These are phyloP conservation scores for Arabidopsis arenosa DNA, from an alignment of 345 rosid species.

Conservation along the genomic window DNA sequence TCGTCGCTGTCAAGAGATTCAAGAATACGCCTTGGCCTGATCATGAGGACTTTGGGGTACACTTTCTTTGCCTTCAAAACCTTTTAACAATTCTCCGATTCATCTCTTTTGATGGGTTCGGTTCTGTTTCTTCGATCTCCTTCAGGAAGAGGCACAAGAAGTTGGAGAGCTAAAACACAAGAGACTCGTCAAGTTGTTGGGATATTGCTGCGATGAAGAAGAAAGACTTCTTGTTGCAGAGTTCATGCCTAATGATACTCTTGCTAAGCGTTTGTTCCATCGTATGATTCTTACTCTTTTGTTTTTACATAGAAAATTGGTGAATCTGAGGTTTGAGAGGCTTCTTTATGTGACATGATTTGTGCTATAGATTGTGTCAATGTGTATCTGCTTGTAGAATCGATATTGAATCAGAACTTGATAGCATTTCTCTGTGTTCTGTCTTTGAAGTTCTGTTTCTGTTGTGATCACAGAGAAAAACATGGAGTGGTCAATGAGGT, in stretches of 20 bases:
- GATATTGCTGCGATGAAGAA: slow-evolving; percentile 85
- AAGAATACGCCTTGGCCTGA: slow-evolving; percentile 70
- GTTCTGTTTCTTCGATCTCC: neutral
- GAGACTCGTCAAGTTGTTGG: slow-evolving; percentile 79
- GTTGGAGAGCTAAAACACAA: slow-evolving; percentile 74
- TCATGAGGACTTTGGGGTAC: slow-evolving; percentile 65
- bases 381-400: neutral
- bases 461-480: slow-evolving; percentile 70
- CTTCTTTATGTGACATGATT: neutral
- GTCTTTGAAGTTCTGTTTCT: slow-evolving; percentile 14
- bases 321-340: neutral
- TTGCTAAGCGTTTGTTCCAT: slow-evolving; percentile 80
- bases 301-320: neutral
- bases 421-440: neutral
- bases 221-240: slow-evolving; percentile 87
- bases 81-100: neutral
- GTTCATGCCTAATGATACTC: slow-evolving; percentile 79
- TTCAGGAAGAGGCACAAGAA: slow-evolving; percentile 72
- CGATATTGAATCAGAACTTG: neutral
- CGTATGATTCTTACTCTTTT: slow-evolving; percentile 52
- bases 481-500: slow-evolving; percentile 79
- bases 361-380: neutral
- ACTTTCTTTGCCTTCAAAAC: neutral
- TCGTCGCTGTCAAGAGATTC: slow-evolving; percentile 73
- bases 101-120: neutral